Conservation (phyloP, 2,329 filamentous ascomycete species). For the Myriangium duriaei region DNA sequence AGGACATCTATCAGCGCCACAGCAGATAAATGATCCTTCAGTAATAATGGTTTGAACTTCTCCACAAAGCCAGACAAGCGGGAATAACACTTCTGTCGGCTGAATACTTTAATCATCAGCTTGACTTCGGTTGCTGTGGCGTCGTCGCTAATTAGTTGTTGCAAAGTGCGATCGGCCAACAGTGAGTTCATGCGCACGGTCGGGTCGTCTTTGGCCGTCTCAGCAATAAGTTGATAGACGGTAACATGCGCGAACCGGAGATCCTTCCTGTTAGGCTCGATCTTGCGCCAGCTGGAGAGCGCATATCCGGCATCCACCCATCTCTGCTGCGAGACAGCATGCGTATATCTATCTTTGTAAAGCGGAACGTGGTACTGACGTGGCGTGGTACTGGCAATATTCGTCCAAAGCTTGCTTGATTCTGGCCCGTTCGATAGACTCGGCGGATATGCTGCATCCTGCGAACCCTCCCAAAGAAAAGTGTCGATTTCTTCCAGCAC, state of each 20-base stretch:
- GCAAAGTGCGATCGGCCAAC: constrained; percentile 2
- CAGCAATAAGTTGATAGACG: constrained; percentile 2
- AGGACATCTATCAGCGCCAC: neutral
- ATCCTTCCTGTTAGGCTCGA: neutral
- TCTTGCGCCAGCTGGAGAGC: constrained; percentile 2
- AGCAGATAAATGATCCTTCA: neutral
- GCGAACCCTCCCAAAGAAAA: neutral
- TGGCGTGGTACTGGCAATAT: neutral
- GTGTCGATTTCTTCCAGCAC: constrained; percentile 4
- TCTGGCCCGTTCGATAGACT: neutral
- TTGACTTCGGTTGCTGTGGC: neutral
- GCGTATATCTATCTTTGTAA: constrained; percentile 3
- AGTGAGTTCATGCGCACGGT: constrained; percentile 3
- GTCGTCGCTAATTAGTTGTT: neutral
- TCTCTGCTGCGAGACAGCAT: constrained; percentile 1
- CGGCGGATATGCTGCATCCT: neutral
- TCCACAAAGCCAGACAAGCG: neutral
- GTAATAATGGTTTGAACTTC: neutral
- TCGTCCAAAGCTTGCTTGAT: constrained; percentile 3
- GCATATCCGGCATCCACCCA: constrained; percentile 3
- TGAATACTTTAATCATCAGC: constrained; percentile 1
- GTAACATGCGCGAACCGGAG: constrained; percentile 3
- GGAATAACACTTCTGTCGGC: neutral
- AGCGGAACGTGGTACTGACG: neutral
- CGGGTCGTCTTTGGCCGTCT: constrained; percentile 3